Percentiles rank a stretch among this genome's conserved stretches.
Conservation (phyloP, 2,329 filamentous ascomycete species). For the Paracamarosporium sp. region DNA sequence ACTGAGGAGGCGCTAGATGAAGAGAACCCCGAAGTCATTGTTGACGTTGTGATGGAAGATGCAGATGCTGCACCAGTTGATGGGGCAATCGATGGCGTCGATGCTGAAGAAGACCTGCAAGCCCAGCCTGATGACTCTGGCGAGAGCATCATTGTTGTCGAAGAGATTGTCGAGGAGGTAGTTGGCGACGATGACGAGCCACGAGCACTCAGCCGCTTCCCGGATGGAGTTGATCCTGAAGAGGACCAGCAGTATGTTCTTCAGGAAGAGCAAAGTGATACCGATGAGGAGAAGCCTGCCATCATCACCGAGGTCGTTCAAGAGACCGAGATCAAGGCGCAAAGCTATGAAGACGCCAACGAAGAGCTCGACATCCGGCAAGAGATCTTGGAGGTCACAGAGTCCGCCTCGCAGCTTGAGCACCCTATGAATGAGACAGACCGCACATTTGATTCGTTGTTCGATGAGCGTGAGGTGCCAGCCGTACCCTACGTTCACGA, state of each 20-base stretch:
- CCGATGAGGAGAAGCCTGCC: background rate
- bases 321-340: background rate
- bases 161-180: background rate
- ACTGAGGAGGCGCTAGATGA: background rate
- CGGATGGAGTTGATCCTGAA: background rate
- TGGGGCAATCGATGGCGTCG: background rate
- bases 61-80: background rate
- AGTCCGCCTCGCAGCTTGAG: background rate
- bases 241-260: background rate
- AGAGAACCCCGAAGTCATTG: background rate
- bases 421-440: background rate
- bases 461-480: background rate
- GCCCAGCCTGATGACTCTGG: background rate
- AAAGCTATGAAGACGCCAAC: background rate
- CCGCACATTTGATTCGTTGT: background rate
- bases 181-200: background rate
- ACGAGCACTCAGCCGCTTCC: background rate
- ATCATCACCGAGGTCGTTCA: background rate
- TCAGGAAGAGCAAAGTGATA: background rate
- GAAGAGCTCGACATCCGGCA: background rate
- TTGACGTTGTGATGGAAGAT: background rate
- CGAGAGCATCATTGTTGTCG: background rate
- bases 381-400: background rate
- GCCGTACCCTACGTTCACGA: background rate
- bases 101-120: background rate